Percentiles rank a stretch among this genome's conserved stretches.
Conservation (phyloP, 805 yeast genomes). For the Pichia insulana region DNA sequence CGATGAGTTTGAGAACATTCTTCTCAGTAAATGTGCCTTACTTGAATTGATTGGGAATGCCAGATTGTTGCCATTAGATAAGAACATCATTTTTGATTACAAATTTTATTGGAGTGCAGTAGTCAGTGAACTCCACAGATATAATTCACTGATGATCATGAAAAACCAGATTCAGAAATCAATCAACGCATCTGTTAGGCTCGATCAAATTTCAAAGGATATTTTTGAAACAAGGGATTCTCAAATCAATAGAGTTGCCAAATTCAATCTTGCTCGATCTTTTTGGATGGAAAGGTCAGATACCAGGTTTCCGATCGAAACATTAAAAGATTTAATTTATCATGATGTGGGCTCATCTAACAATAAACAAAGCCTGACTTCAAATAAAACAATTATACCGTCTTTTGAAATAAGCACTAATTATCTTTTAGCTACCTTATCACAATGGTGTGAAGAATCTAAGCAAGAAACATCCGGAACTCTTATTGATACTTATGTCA, state of each 20-base stretch:
- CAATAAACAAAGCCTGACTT: neutral
- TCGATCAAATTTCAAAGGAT: slow-evolving; percentile 31
- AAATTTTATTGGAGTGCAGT: slow-evolving; percentile 17
- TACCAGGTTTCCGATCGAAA: slow-evolving; percentile 44
- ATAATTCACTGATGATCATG: slow-evolving; percentile 33
- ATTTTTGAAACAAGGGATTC: slow-evolving; percentile 12
- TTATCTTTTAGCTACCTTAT: slow-evolving; percentile 31
- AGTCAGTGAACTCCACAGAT: slow-evolving; percentile 33
- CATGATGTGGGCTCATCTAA: too few species aligned
- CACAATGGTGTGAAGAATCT: slow-evolving; percentile 66
- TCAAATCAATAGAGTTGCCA: slow-evolving; percentile 21
- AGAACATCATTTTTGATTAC: neutral
- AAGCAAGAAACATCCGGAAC: slow-evolving; percentile 55
- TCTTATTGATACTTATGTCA: slow-evolving; percentile 51
- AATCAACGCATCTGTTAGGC: slow-evolving; percentile 38
- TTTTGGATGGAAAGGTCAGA: slow-evolving; percentile 58
- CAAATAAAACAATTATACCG: neutral
- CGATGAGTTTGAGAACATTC: slow-evolving; percentile 32
- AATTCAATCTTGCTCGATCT: slow-evolving; percentile 46
- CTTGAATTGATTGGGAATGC: slow-evolving; percentile 22
- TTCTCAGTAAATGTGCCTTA: slow-evolving; percentile 34
- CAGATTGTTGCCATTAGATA: neutral
- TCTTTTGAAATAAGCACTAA: slow-evolving; percentile 1
- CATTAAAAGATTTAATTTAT: slow-evolving; percentile 33
- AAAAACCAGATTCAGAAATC: slow-evolving; percentile 39